Evolutionary conservation across 2,329 filamentous ascomycete genomes (phyloP), one percentile per base, ranked within the genome.

Genomic region (Akanthomyces lecanii): DNA sequence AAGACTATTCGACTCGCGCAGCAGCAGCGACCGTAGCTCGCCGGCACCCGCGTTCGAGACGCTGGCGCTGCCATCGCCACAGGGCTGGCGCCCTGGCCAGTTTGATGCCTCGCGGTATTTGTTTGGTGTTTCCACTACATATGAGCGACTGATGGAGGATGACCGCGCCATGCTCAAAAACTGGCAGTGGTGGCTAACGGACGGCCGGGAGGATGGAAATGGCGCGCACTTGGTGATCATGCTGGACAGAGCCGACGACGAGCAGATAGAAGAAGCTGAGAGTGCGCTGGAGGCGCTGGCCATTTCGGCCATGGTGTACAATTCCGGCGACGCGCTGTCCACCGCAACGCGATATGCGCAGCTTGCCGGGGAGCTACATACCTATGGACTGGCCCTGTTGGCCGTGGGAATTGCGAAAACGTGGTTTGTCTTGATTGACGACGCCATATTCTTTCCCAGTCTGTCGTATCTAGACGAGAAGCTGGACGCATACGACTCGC

Each of bases 141-240:
- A 76, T 61, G 70, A 72, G 18, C 74, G 78, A 5, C 69, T 82
- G 36, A 69, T 70, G 2, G 73, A 75, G 50, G 69, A 73, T 11
- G 73, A 80, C 58, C 74, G 73, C 62, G 73, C 76, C 11, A 68
- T 80, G 48, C 66, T 80, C 6, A 71, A 71, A 48, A 75, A 77
- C 63, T 81, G 79, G 79, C 71, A 76, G 44, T 72, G 78, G 3
- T 81, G 78, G 78, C 72, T 81, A 62, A 80, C 80, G 0, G 71
- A 78, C 51, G 76, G 76, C 4, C 71, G 71, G 10, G 71, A 74
- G 3, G 14, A 76, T 75, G 2, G 40, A 50, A 81, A 81, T 64
- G 79, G 80, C 12, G 79, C 78, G 3, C 74, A 71, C 5, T 66
- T 81, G 14, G 66, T 81, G 18, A 69, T 82, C 40, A 70, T 75